phyloP scores from a whole-genome alignment of 78 protist genomes.

The Dictyostelium brefeldianum region DNA sequence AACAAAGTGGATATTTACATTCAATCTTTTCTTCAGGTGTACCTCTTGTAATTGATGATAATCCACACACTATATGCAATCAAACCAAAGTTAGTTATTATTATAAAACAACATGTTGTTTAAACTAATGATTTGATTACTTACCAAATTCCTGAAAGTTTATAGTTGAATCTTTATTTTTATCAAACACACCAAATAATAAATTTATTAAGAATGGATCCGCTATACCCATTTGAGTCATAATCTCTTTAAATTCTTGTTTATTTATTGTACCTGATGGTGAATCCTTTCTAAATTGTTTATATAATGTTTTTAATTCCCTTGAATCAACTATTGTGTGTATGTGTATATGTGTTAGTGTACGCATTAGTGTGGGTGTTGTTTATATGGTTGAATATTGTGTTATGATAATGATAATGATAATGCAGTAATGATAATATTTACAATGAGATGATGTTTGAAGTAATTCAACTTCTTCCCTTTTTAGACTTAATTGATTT shows the following conservation, averaged over 20 bases:
- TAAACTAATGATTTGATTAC: neutral
- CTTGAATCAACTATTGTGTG: constrained; percentile 59
- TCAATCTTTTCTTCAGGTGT: constrained; percentile 87
- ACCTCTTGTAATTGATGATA: constrained; percentile 85
- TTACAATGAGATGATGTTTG: constrained; percentile 59
- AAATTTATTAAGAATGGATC: constrained; percentile 80
- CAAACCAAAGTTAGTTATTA: neutral
- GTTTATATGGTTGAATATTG: neutral
- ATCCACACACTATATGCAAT: constrained; percentile 41
- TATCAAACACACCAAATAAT: constrained; percentile 84
- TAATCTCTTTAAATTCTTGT: constrained; percentile 78
- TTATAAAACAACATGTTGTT: neutral
- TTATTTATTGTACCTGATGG: constrained; percentile 69
- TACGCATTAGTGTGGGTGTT: neutral
- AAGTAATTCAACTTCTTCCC: constrained; percentile 57
- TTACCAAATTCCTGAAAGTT: constrained; percentile 81
- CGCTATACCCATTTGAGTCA: constrained; percentile 86
- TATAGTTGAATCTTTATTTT: constrained; percentile 79
- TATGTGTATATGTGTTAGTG: neutral
- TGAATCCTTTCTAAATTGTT: constrained; percentile 81
- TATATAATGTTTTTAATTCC: constrained; percentile 75
- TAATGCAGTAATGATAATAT: constrained; percentile 2
- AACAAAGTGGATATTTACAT: constrained; percentile 32
- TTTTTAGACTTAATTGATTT: constrained; percentile 59
- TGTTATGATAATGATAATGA: too few relatives aligned